These are phyloP conservation scores for Bruguiera gymnorhiza DNA, from an alignment of 345 rosid genomes.

Conservation along the genomic window DNA sequence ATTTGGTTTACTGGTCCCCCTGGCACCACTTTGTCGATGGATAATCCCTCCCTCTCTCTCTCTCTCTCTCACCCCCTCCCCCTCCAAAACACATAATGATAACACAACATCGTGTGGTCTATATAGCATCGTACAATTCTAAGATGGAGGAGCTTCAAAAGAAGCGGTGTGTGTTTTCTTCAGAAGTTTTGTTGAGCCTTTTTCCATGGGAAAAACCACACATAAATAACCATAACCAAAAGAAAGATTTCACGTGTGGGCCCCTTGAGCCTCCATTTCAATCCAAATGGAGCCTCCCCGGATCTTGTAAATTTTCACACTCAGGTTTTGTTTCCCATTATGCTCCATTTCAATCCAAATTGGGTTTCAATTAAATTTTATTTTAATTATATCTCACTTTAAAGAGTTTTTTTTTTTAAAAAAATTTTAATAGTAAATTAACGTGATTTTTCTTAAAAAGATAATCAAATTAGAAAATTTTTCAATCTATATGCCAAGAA, in stretches of 20 bases:
- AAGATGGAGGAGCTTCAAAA: conserved; percentile 5
- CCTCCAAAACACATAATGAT: neutral
- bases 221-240: neutral
- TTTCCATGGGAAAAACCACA: neutral
- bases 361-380: no score
- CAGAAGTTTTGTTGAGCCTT: neutral
- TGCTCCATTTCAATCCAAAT: no score
- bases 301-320: no score
- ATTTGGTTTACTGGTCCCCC: conserved; percentile 4
- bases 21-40: conserved; percentile 13
- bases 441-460: no score
- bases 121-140: conserved; percentile 27
- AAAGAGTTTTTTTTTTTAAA: no score
- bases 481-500: no score
- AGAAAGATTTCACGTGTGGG: conserved; percentile 11
- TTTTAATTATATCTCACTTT: no score
- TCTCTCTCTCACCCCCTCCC: conserved; percentile 9
- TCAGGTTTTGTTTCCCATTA: no score
- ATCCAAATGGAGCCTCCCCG: no score
- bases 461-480: no score
- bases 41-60: neutral
- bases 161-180: no score
- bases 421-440: no score
- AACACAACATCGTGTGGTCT: conserved; percentile 32
- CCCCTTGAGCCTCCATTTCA: neutral